phyloP scores from a whole-genome alignment of 1,284 basidiomycete species.

The Termitomyces sp. region DNA sequence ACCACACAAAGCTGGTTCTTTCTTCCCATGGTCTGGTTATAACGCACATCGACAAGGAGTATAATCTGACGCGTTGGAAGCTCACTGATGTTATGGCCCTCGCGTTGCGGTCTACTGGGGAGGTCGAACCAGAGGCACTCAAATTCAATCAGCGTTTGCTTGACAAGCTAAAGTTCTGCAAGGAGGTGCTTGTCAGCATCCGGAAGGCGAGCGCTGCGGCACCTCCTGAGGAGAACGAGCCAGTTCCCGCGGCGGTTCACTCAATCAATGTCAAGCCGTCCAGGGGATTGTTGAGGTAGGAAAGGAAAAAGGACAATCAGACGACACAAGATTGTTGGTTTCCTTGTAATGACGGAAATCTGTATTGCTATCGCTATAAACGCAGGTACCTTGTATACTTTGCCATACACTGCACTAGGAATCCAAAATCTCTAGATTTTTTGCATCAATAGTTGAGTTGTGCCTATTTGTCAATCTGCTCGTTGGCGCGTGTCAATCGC shows the following conservation, averaged over 20 bases:
- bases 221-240: conserved; percentile 21
- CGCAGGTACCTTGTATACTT: conserved; percentile 3
- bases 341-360: background rate
- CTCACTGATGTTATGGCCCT: conserved; percentile 70
- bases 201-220: conserved; percentile 34
- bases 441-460: background rate
- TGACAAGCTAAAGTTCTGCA: conserved; percentile 79
- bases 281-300: conserved; percentile 23
- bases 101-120: conserved; percentile 34
- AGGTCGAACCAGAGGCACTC: conserved; percentile 44
- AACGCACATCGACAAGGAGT: conserved; percentile 88
- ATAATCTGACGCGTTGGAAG: conserved; percentile 71
- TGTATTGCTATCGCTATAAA: conserved; percentile 7
- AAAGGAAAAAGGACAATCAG: background rate
- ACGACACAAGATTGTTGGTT: conserved; percentile 19
- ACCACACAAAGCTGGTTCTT: conserved; percentile 93
- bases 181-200: conserved; percentile 70
- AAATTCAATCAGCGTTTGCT: conserved; percentile 62
- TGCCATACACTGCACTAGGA: background rate
- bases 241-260: conserved; percentile 3
- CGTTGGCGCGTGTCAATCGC: no score
- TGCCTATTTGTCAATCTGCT: no score
- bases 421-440: background rate
- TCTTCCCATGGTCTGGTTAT: conserved; percentile 76
- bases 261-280: conserved; percentile 16